Base-by-base conservation (phyloP, 257 asterid genomes). In the Striga asiatica region DNA sequence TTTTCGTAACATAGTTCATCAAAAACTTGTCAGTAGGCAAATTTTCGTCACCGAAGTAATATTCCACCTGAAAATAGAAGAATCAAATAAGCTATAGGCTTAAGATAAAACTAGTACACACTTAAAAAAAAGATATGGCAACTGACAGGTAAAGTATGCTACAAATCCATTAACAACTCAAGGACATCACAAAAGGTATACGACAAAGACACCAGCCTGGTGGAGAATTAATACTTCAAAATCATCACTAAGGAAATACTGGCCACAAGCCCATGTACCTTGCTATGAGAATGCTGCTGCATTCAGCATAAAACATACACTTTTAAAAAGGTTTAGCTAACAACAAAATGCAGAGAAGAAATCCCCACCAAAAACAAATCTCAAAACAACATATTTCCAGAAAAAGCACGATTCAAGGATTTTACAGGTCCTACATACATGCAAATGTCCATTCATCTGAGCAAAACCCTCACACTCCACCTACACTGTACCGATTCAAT, bases 21-120 rank as follows among this genome's bases (percentile, higher is more conserved):
- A 91, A 42, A 74, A 78, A 84, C 74, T 87, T 82, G 80, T 91
- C 98, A 7, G 77, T 71, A 8, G 84, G 79, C 74, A 91, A 63
- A 46, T 91, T 87, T 73, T 84, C 98, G 55, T 91, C 98, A 57
- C 98, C 77, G 75, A 91, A 84, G 80, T 91, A 91, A 72, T 84
- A 91, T 71, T 91, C 98, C 50, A 76, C 97, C 98, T 91, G 82
- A 64, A 78, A 57, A 39, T 4, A 2, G 31, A 52, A 62, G 8
- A 18, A 39, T 58, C 9, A n/a, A 38, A 58, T 54, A 45, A 34
- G 13, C 49, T 55, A 52, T 2, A 43, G 43, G 29, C 39, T 56
- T 19, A 57, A 57, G 56, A 60, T 31, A 56, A 37, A 9, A 35
- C 18, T 19, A 16, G 16, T 25, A 11, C 12, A 38, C 5, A 9